Base-by-base conservation (phyloP, 2,329 filamentous ascomycete genomes). In the Colletotrichum zoysiae region DNA sequence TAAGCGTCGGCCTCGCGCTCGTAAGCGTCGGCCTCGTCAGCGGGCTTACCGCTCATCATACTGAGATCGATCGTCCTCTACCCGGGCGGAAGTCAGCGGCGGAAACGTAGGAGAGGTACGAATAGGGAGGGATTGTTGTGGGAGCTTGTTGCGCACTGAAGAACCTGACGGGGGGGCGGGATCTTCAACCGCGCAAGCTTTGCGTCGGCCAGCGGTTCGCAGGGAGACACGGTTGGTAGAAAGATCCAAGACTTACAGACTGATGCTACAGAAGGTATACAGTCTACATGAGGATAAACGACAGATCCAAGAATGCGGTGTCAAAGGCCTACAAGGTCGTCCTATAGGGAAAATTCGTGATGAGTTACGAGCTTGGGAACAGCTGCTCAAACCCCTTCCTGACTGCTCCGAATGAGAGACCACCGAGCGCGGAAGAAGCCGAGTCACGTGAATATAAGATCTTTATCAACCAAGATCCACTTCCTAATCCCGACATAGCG, bases 1-100 rank as follows among this genome's bases (percentile, higher is more conserved):
- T 73, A 70, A 50, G 67, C 71, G 40, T 74, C 71, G 42, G 61
- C 64, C 48, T 74, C 73, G 59, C 81, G 81, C 70, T 82, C 80
- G 67, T 73, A 70, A 50, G 67, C 71, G 40, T 74, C 71, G 42
- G 61, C 64, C 48, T 74, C 73, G 59, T 74, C 73, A 57, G 73
- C 70, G 68, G 68, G 61, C 65, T 74, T 73, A 55, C 71, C 71
- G 72, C 69, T 74, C 68, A 72, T 74, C 68, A 69, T 74, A 64
- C 65, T 65, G 59, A 72, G 58, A 65, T 72, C 64, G 68, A 67
- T 58, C 67, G 70, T 71, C 70, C 55, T 57, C 55, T 72, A 30
- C 18, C 18, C 23, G 46, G 23, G 23, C 26, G 14, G 16, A 11
- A 18, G 48, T 72, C 42, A 72, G 70, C 33, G 55, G 68, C 59